Conservation (phyloP, 345 rosid genomes). For the Linum usitatissimum region DNA sequence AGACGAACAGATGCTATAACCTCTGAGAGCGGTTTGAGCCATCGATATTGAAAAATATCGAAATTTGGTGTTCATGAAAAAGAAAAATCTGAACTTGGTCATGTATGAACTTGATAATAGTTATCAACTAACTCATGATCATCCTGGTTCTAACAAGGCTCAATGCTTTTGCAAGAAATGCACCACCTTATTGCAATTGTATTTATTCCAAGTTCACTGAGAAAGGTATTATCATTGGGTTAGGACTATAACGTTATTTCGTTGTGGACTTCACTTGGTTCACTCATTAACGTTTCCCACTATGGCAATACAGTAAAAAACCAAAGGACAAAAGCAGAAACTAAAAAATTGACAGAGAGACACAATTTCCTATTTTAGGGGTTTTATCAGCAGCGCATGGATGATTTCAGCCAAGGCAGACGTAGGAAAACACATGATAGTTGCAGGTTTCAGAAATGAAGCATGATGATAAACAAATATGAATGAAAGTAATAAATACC, state of each 20-base stretch:
- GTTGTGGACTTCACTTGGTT: too few relatives aligned
- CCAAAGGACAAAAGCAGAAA: not conserved
- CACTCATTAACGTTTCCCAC: too few relatives aligned
- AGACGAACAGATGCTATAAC: too few relatives aligned
- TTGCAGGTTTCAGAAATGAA: not conserved
- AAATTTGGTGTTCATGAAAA: too few relatives aligned
- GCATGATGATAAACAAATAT: slow-evolving; percentile 4
- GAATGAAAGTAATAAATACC: slow-evolving; percentile 30
- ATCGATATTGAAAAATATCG: too few relatives aligned
- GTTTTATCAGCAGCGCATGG: not conserved
- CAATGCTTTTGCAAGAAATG: not conserved
- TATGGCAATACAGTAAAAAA: not conserved
- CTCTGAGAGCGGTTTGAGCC: too few relatives aligned
- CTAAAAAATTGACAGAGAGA: too few relatives aligned
- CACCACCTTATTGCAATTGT: not conserved
- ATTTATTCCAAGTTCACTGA: too few relatives aligned
- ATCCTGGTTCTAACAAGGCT: not conserved
- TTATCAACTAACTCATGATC: not conserved
- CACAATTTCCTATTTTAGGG: not conserved
- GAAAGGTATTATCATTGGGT: too few relatives aligned
- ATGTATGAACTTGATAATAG: not conserved
- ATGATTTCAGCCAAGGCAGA: not conserved
- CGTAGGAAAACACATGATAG: slow-evolving; percentile 7
- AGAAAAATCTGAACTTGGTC: not conserved
- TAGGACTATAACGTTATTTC: too few relatives aligned